Percentiles rank a stretch among this genome's conserved stretches.
Conservation (phyloP, 2,329 filamentous ascomycete species). For the Penicillium decumbens region DNA sequence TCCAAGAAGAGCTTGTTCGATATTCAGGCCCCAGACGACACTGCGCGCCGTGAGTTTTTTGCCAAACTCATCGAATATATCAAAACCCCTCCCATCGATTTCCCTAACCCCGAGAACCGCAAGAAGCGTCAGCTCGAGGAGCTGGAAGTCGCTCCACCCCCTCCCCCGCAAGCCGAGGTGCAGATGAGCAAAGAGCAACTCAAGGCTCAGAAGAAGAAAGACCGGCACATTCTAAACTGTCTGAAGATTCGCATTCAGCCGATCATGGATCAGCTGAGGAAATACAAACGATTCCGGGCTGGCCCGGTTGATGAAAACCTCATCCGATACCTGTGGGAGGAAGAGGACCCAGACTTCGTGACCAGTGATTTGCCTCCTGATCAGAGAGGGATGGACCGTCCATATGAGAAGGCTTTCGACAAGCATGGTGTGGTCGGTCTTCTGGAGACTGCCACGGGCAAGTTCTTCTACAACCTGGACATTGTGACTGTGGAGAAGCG, state of each 20-base stretch:
- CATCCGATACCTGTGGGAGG: conserved; percentile 78
- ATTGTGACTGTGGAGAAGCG: conserved; percentile 90
- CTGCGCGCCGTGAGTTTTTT: conserved; percentile 73
- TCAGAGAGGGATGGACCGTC: conserved; percentile 59
- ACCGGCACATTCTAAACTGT: conserved; percentile 76
- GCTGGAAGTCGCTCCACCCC: conserved; percentile 68
- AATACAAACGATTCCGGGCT: conserved; percentile 81
- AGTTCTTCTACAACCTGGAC: conserved; percentile 93
- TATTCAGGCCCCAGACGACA: conserved; percentile 61
- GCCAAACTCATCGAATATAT: conserved; percentile 68
- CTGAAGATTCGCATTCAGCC: conserved; percentile 87
- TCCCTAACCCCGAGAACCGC: conserved; percentile 78
- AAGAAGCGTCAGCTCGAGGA: conserved; percentile 79
- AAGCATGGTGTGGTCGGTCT: conserved; percentile 73
- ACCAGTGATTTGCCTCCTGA: conserved; percentile 57
- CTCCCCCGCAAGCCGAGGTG: conserved; percentile 58
- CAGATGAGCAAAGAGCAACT: conserved; percentile 72
- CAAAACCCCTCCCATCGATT: conserved; percentile 72
- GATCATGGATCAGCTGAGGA: conserved; percentile 96
- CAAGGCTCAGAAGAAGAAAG: conserved; percentile 73
- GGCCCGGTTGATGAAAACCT: conserved; percentile 69
- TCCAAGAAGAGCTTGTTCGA: conserved; percentile 72
- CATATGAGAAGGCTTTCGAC: conserved; percentile 75
- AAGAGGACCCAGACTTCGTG: conserved; percentile 66
- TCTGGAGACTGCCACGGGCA: conserved; percentile 67